Evolutionary conservation across 805 yeast species (phyloP).

Genomic region (Kurtzmaniella cleridarum): DNA sequence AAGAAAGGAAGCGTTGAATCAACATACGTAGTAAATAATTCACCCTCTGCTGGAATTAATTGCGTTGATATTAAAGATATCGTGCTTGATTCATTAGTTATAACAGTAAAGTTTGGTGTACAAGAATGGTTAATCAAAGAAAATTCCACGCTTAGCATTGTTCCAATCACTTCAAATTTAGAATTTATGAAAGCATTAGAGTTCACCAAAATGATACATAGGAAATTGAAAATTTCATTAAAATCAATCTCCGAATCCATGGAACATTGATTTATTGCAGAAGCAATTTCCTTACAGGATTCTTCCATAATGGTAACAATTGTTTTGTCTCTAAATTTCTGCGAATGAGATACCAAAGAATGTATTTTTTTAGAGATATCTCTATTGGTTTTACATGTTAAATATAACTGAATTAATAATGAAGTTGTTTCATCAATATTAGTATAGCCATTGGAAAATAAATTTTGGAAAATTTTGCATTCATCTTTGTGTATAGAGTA

Average conservation of each 20-base stretch:
- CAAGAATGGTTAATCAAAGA: slow-evolving; percentile 39
- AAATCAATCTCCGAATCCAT: no score
- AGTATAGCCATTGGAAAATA: not conserved
- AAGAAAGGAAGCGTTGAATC: slow-evolving; percentile 1
- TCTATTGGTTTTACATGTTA: no score
- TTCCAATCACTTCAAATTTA: slow-evolving; percentile 23
- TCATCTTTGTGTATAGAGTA: not conserved
- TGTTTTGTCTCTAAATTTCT: no score
- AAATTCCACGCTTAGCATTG: slow-evolving; percentile 30
- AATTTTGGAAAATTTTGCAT: not conserved
- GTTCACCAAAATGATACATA: slow-evolving; percentile 21
- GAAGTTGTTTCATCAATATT: no score
- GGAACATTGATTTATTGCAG: not conserved
- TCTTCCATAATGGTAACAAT: no score
- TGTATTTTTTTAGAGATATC: no score
- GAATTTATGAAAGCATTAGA: slow-evolving; percentile 19
- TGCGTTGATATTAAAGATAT: slow-evolving; percentile 1
- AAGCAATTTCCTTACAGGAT: no score
- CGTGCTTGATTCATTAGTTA: not conserved
- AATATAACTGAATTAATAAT: no score
- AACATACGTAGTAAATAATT: not conserved
- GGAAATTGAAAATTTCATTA: no score
- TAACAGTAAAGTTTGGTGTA: slow-evolving; percentile 23
- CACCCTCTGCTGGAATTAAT: not conserved
- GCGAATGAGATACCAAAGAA: slow-evolving; percentile 1